Conservation (phyloP, 164 flowering plant species). For the Vitis riparia region DNA sequence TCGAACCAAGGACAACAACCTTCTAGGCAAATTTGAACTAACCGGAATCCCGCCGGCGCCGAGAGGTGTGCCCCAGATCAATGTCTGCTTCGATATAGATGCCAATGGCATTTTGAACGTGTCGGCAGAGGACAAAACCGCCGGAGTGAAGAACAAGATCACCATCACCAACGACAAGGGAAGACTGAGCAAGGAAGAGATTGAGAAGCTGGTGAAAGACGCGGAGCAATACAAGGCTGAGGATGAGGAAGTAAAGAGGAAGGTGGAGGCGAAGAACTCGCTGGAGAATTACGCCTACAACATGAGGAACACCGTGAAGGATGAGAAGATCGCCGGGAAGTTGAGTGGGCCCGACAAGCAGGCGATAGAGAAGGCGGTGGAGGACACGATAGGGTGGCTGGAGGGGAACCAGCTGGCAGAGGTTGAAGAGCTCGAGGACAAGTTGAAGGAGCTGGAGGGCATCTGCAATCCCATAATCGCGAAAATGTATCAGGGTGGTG, state of each 20-base stretch:
- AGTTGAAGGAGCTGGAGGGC: slow-evolving; percentile 36
- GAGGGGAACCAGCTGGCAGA: slow-evolving; percentile 37
- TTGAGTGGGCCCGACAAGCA: slow-evolving; percentile 30
- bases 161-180: slow-evolving; percentile 33
- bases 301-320: slow-evolving; percentile 34
- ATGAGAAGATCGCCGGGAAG: slow-evolving; percentile 32
- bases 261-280: slow-evolving; percentile 36
- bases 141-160: slow-evolving; percentile 31
- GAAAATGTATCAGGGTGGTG: slow-evolving; percentile 33
- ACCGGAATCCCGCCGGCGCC: slow-evolving; percentile 34
- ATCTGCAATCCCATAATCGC: slow-evolving; percentile 36
- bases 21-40: slow-evolving; percentile 31
- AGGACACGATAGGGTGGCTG: slow-evolving; percentile 30
- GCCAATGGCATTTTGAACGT: slow-evolving; percentile 34
- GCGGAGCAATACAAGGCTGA: slow-evolving; percentile 33
- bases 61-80: slow-evolving; percentile 35
- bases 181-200: slow-evolving; percentile 31
- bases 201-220: slow-evolving; percentile 31
- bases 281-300: slow-evolving; percentile 38
- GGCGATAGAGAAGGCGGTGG: slow-evolving; percentile 38
- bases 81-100: slow-evolving; percentile 26
- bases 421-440: slow-evolving; percentile 36
- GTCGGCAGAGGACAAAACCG: slow-evolving; percentile 27
- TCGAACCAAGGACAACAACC: slow-evolving; percentile 28
- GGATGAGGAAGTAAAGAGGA: slow-evolving; percentile 32